Conservation (phyloP, 768 basidiomycete species). For the Leccinum fibrillosum region DNA sequence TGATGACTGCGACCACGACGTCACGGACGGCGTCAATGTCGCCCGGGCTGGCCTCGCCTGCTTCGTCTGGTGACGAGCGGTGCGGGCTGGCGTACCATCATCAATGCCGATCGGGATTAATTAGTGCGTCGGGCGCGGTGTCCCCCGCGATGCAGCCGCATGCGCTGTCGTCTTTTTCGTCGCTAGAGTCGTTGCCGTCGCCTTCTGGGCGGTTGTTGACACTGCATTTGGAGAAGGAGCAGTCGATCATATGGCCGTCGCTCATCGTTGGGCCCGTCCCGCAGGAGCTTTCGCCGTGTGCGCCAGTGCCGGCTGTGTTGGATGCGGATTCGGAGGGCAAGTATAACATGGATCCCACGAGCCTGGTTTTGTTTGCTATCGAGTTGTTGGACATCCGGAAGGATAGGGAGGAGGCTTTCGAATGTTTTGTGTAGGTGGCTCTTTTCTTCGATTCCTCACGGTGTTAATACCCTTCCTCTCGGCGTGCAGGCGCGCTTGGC, state of each 20-base stretch:
- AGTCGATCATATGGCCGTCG: slow-evolving; percentile 80
- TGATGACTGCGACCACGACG: background rate
- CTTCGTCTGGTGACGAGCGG: slow-evolving; percentile 55
- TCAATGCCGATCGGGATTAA: slow-evolving; percentile 3
- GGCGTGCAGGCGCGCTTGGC: slow-evolving; percentile 70
- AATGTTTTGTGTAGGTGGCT: slow-evolving; percentile 67
- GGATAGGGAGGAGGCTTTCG: slow-evolving; percentile 75
- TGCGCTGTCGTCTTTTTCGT: slow-evolving; percentile 71
- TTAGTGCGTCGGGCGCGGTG: slow-evolving; percentile 47
- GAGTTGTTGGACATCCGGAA: slow-evolving; percentile 74
- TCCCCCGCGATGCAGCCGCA: slow-evolving; percentile 55
- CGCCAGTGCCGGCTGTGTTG: slow-evolving; percentile 51
- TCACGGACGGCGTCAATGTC: slow-evolving; percentile 30
- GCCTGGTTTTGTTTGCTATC: slow-evolving; percentile 65
- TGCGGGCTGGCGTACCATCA: slow-evolving; percentile 13
- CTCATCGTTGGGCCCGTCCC: slow-evolving; percentile 73
- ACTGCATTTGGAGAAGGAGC: slow-evolving; percentile 75
- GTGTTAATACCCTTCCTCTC: background rate
- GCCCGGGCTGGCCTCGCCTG: slow-evolving; percentile 61
- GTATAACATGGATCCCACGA: slow-evolving; percentile 87
- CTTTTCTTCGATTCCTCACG: background rate
- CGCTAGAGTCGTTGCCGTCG: slow-evolving; percentile 51
- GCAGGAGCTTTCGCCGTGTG: slow-evolving; percentile 51
- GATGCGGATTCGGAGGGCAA: slow-evolving; percentile 50
- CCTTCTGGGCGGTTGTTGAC: slow-evolving; percentile 68